Conservation (phyloP, 352 stramenopile genomes). For the Phytophthora hibernalis region DNA sequence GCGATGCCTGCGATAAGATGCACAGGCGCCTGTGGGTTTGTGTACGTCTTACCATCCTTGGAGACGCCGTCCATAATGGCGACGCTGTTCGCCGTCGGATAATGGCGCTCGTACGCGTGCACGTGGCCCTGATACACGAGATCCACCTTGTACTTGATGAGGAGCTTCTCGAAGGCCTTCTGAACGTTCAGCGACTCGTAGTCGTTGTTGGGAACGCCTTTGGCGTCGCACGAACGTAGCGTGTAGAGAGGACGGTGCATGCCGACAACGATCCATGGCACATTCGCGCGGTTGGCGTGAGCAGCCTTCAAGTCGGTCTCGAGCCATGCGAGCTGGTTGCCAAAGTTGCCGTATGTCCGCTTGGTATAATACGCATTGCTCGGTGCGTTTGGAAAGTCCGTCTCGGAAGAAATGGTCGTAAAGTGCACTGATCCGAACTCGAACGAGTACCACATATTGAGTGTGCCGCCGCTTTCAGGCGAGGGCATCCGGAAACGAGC, state of each 20-base stretch:
- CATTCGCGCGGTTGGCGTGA: conserved; percentile 46
- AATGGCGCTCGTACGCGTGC: conserved; percentile 58
- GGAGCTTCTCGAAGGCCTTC: conserved; percentile 57
- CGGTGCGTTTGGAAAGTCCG: conserved; percentile 46
- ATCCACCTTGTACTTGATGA: conserved; percentile 67
- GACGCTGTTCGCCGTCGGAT: conserved; percentile 46
- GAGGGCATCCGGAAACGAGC: conserved; percentile 52
- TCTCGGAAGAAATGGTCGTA: conserved; percentile 82
- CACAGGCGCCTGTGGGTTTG: conserved; percentile 54
- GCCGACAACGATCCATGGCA: conserved; percentile 57
- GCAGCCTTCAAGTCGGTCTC: conserved; percentile 56
- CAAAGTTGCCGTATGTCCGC: conserved; percentile 43
- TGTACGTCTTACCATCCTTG: conserved; percentile 47
- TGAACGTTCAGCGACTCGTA: conserved; percentile 48
- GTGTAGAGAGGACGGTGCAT: conserved; percentile 69
- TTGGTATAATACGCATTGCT: conserved; percentile 46
- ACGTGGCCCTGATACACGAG: conserved; percentile 56
- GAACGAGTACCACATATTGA: conserved; percentile 66
- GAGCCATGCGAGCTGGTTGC: conserved; percentile 55
- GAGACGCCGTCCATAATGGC: conserved; percentile 51
- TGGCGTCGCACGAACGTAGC: conserved; percentile 34
- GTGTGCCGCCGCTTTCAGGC: conserved; percentile 38
- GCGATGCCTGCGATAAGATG: conserved; percentile 56
- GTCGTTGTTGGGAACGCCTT: conserved; percentile 43
- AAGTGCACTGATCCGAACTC: conserved; percentile 69